Percentiles rank a stretch among this genome's conserved stretches.
These are phyloP conservation scores for Fallopia convolvulus DNA, from an alignment of 148 eudicot genomes.

Conservation along the genomic window DNA sequence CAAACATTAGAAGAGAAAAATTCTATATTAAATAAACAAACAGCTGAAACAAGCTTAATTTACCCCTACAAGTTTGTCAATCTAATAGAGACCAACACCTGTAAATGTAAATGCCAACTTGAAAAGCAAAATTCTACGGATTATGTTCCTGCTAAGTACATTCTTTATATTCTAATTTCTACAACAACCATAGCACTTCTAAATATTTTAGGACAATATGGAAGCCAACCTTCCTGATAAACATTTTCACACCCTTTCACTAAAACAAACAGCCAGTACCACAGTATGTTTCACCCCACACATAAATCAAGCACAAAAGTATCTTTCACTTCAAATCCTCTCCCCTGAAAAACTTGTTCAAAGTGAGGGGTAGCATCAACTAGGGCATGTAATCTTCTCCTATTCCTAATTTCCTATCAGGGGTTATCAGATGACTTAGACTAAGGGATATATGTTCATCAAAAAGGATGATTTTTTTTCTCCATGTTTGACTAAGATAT, in stretches of 20 bases:
- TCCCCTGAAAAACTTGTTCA: not conserved
- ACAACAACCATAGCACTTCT: not conserved
- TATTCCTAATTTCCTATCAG: not conserved
- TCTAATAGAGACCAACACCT: not conserved
- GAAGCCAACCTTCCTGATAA: not conserved
- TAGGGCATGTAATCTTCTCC: not conserved
- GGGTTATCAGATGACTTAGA: not conserved
- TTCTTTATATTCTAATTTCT: not conserved
- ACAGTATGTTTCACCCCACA: not conserved
- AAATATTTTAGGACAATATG: not conserved
- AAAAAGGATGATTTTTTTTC: not conserved
- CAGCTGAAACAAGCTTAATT: not conserved
- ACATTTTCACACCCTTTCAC: not conserved
- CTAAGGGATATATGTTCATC: not conserved
- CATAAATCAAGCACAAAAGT: not conserved
- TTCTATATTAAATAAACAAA: not conserved
- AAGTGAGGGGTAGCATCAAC: not conserved
- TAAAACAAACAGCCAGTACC: not conserved
- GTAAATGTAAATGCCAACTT: not conserved
- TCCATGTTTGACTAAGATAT: not conserved
- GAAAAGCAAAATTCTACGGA: not conserved
- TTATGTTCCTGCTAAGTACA: not conserved
- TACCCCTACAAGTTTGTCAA: not conserved
- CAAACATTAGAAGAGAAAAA: not conserved
- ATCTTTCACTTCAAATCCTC: not conserved